These are phyloP conservation scores for Coemansia sp. DNA, from an alignment of 192 early-diverging fungal genomes.

Conservation along the genomic window DNA sequence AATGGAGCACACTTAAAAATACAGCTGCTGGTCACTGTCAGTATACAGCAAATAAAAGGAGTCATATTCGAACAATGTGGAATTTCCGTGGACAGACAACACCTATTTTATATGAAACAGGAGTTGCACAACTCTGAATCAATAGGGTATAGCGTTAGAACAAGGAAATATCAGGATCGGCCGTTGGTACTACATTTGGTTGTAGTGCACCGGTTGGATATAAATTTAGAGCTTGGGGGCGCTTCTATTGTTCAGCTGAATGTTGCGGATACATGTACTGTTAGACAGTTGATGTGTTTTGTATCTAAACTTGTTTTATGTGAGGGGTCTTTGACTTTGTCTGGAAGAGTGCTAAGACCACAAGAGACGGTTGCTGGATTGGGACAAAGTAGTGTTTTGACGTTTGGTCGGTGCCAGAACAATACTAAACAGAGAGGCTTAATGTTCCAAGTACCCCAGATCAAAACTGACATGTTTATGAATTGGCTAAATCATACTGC, in stretches of 20 bases:
- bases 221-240: neutral
- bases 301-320: neutral
- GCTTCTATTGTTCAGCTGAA: neutral
- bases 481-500: neutral
- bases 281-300: neutral
- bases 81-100: neutral
- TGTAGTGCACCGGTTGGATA: neutral
- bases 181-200: neutral
- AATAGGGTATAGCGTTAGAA: neutral
- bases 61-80: neutral
- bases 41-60: neutral
- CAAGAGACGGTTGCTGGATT: constrained; percentile 2
- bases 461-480: neutral
- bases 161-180: neutral
- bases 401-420: neutral
- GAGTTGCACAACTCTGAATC: constrained; percentile 5
- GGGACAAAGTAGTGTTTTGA: neutral
- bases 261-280: neutral
- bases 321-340: neutral
- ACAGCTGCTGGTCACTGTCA: constrained; percentile 5
- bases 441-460: neutral
- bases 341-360: neutral
- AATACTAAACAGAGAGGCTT: no score
- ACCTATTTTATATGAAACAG: neutral
- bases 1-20: neutral